Percentiles rank a stretch among this genome's conserved stretches.
Conservation (phyloP, 331 rosid species). For the Quercus tomentella region DNA sequence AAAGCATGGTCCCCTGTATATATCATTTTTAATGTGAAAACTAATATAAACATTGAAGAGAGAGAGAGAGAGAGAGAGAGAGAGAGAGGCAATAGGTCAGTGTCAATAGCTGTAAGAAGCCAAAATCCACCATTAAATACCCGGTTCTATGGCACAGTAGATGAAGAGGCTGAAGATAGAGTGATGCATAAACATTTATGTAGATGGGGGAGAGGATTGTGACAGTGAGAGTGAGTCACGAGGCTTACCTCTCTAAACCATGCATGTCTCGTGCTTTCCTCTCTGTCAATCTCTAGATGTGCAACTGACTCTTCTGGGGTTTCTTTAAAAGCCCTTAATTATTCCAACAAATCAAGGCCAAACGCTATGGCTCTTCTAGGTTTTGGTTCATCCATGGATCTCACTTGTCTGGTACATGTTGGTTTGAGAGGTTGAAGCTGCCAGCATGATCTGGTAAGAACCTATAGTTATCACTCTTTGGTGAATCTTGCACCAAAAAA, state of each 20-base stretch:
- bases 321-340: neutral
- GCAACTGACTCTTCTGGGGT: neutral
- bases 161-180: constrained; percentile 7
- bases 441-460: constrained; percentile 96
- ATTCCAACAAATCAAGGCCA: neutral
- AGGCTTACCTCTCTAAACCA: constrained; percentile 29
- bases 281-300: constrained; percentile 6
- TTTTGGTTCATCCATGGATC: neutral
- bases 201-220: constrained; percentile 3
- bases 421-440: constrained; percentile 99
- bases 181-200: constrained; percentile 25
- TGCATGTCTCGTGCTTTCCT: constrained; percentile 20
- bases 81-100: constrained; percentile 29
- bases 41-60: constrained; percentile 20
- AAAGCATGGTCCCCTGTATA: constrained; percentile 44
- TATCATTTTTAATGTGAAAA: constrained; percentile 14
- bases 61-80: neutral
- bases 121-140: constrained; percentile 44
- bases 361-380: neutral
- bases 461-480: neutral
- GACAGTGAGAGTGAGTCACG: constrained; percentile 27
- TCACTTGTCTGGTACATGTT: constrained; percentile 35
- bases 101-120: constrained; percentile 74
- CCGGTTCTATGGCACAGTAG: constrained; percentile 23
- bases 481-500: neutral